Evolutionary conservation across 2,329 filamentous ascomycete genomes (phyloP), one percentile per base, ranked within the genome.

Genomic region (Pseudocercospora pini-densiflorae): DNA sequence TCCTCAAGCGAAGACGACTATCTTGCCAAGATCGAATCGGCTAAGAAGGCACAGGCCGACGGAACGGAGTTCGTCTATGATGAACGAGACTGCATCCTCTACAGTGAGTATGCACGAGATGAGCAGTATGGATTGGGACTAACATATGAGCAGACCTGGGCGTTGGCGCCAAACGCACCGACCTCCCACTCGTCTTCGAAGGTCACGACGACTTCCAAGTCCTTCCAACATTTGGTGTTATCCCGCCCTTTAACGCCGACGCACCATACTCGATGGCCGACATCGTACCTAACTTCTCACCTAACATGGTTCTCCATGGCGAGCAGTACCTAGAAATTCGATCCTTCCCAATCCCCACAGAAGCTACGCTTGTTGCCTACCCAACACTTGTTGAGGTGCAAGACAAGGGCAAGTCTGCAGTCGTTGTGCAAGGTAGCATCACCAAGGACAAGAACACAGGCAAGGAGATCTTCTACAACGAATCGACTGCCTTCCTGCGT

Each of bases 301-400:
- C 94, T 68, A 97, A 97, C 93, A 97, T 97, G 93, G 89, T 99
- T 59, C 90, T 99, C 24, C 95, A 99, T 83, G 95, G 95, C 77
- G 95, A 99, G 85, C 95, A 99, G 81, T 99, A 94, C 83, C 92
- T 99, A 70, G 95, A 99, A 82, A 87, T 99, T 76, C 89, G 90
- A 78, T 93, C 94, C 80, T 96, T 89, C 83, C 95, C 95, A 47
- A 91, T 98, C 74, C 94, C 94, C 40, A 97, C 94, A 33, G 87
- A 89, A 63, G 93, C 87, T 59, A 90, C 88, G 64, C 89, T 97
- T 59, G 80, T 92, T 73, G 92, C 91, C 64, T 88, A 89, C 76
- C 91, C 89, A 66, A 90, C 89, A 79, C 89, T 99, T 65, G 88
- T 99, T 68, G 95, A 99, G 79, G 94, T 98, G 9, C 88, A 97